Evolutionary conservation across 139 green algal species (phyloP), one percentile per base, ranked within the genome.

Genomic region (Chlamydomonas eustigma): DNA sequence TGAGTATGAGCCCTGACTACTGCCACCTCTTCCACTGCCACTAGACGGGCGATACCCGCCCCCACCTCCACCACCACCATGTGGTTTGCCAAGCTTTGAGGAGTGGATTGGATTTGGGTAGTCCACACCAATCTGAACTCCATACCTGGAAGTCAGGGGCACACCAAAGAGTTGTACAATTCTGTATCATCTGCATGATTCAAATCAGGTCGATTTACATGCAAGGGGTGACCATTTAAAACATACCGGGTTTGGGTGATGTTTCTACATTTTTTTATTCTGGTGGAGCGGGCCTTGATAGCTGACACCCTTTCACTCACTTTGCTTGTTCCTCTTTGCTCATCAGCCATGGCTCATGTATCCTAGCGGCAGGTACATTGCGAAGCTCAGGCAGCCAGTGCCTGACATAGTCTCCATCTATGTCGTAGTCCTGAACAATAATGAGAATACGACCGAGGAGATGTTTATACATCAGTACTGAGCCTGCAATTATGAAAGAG

Each of bases 311-410:
- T n/a, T n/a, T n/a, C 71, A 68, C 51, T 70, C 37, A 81, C 76
- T 73, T 76, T 32, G 6, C 79, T 85, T 91, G 80, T 75, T 94
- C 91, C 12, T 84, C 82, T 18, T 51, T 71, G 37, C 81, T 83
- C 88, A 97, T 92, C 35, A 78, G 72, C 84, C 88, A 93, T 22
- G 94, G 94, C 81, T 95, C 90, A 73, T 97, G 89, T 28, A 97
- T 88, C 25, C 79, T 51, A 24, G 51, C 32, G 0, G 78, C 39
- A 0, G 93, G 88, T 64, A 98, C 87, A 1, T 86, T 84, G 1
- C 39, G 51, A 30, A 98, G 86, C 88, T 98, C 94, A 4, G 94
- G 94, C 4, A 95, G 63, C 94, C 94, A 98, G 28, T 86, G 82
- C 22, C 84, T 78, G 31, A 97, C 87, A 85, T 98, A 98, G 12